Conservation (phyloP, 108 stramenopile species). For the Skeletonema menzelii region DNA sequence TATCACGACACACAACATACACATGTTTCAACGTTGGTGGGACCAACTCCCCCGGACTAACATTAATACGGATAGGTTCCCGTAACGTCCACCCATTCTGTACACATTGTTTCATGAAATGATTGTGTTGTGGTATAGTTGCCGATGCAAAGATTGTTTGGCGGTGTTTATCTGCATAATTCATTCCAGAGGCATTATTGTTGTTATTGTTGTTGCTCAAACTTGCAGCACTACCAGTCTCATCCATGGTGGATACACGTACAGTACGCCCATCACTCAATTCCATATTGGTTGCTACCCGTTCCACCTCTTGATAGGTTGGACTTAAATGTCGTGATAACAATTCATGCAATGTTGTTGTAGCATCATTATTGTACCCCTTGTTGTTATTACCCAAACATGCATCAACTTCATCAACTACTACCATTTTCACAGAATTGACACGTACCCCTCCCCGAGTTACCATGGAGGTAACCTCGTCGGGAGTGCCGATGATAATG, state of each 20-base stretch:
- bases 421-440: conserved; percentile 77
- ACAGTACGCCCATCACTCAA: conserved; percentile 30
- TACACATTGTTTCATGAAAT: conserved; percentile 86
- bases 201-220: background rate
- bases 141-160: conserved; percentile 96
- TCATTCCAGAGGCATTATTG: background rate
- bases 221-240: background rate
- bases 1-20: conserved; percentile 73
- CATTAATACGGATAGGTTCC: conserved; percentile 78
- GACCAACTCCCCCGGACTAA: conserved; percentile 79
- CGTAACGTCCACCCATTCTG: conserved; percentile 88
- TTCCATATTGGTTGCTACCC: conserved; percentile 8
- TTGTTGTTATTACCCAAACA: conserved; percentile 74
- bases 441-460: conserved; percentile 68
- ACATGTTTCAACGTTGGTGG: conserved; percentile 83
- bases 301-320: conserved; percentile 62
- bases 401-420: conserved; percentile 95
- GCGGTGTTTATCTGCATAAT: conserved; percentile 45
- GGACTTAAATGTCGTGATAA: conserved; percentile 82
- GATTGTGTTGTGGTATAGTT: conserved; percentile 92
- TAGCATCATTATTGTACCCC: background rate
- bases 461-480: conserved; percentile 77
- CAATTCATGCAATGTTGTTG: conserved; percentile 68
- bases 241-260: conserved; percentile 3
- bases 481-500: conserved; percentile 60